phyloP scores from a whole-genome alignment of 2,329 filamentous ascomycete genomes.

The Epichloe sylvatica region DNA sequence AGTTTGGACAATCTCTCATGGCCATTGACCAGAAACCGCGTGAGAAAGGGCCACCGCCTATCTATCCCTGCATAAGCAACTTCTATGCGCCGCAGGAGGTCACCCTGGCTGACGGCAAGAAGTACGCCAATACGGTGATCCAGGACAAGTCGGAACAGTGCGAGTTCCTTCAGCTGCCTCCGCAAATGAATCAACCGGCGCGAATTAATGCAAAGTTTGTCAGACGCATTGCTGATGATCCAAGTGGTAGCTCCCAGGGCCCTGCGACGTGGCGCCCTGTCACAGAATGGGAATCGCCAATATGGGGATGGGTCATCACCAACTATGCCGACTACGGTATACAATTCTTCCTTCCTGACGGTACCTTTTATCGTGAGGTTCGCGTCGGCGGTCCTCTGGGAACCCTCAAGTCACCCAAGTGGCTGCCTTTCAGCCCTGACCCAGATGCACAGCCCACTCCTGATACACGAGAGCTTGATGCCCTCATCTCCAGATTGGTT shows the following conservation, averaged over 20 bases:
- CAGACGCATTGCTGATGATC: not conserved
- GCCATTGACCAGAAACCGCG: conserved; percentile 16
- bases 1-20: conserved; percentile 30
- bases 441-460: conserved; percentile 1
- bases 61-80: conserved; percentile 23
- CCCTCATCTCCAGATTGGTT: conserved; percentile 12
- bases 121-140: conserved; percentile 13
- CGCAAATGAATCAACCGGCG: conserved; percentile 25
- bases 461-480: conserved; percentile 15
- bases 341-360: conserved; percentile 27
- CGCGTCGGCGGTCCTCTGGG: conserved; percentile 7
- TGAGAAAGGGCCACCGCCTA: conserved; percentile 4
- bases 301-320: conserved; percentile 28
- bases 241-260: not conserved
- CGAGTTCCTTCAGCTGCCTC: conserved; percentile 26
- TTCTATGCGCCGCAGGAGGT: conserved; percentile 18
- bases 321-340: conserved; percentile 28
- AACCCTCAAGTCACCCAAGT: conserved; percentile 5
- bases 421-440: conserved; percentile 21
- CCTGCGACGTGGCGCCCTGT: conserved; percentile 7
- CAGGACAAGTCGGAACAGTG: conserved; percentile 10
- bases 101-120: conserved; percentile 2
- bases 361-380: conserved; percentile 29
- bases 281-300: conserved; percentile 25
- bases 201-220: conserved; percentile 25